Percentiles rank a stretch among this genome's conserved stretches.
Conservation (phyloP, 257 asterid genomes). For the Perilla frutescens region DNA sequence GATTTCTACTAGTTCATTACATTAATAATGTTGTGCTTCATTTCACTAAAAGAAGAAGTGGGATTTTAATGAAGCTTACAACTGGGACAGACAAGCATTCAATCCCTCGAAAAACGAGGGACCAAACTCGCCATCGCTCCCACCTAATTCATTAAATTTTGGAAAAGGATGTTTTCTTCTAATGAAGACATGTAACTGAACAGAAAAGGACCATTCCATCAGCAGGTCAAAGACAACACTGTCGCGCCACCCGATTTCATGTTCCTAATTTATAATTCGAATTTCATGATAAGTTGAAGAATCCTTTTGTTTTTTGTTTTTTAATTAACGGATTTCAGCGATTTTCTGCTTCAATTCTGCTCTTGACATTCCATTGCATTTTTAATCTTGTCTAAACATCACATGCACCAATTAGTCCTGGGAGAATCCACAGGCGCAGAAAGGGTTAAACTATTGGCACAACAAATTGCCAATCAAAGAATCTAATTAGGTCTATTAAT, state of each 20-base stretch:
- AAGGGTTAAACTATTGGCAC: not conserved
- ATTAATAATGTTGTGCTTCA: not conserved
- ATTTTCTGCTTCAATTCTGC: no score
- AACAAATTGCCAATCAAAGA: not conserved
- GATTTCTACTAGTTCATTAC: not conserved
- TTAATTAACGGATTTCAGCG: no score
- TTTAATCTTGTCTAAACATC: no score
- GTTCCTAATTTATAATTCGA: no score
- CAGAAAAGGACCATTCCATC: constrained; percentile 17
- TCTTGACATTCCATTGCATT: no score
- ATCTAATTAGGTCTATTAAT: not conserved
- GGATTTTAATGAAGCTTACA: not conserved
- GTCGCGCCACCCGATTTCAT: not conserved
- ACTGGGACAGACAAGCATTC: constrained; percentile 10
- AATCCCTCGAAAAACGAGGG: constrained; percentile 29
- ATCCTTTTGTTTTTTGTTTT: no score
- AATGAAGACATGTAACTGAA: constrained; percentile 20
- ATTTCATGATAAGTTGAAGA: no score
- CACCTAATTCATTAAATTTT: constrained; percentile 51
- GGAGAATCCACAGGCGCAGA: not conserved
- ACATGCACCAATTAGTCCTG: not conserved
- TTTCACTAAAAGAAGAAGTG: not conserved
- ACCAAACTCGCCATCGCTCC: constrained; percentile 30
- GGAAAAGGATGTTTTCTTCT: constrained; percentile 26
- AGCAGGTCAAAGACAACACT: constrained; percentile 20